A percentile compares a stretch with the other conserved stretches of the same genome.
Conservation (phyloP, 768 basidiomycete genomes). For the Calocera viscosa region DNA sequence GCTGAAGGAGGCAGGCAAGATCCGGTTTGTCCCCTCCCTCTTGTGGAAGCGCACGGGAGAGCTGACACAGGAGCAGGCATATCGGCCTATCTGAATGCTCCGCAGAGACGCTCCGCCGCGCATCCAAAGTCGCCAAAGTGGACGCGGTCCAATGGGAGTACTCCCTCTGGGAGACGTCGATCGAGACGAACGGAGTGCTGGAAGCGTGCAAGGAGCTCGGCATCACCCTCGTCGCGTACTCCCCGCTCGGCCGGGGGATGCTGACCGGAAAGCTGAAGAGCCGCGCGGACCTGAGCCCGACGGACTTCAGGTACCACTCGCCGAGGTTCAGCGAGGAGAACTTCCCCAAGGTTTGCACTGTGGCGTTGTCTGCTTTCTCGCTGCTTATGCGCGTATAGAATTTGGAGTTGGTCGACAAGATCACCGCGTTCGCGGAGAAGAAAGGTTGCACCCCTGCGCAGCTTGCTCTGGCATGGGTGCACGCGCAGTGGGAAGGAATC, state of each 20-base stretch:
- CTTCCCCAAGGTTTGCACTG: slow-evolving; percentile 12
- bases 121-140: slow-evolving; percentile 18
- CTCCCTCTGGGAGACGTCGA: slow-evolving; percentile 25
- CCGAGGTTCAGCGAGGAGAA: slow-evolving; percentile 13
- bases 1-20: slow-evolving; percentile 23
- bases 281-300: neutral
- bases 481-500: slow-evolving; percentile 20
- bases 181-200: slow-evolving; percentile 16
- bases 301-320: slow-evolving; percentile 11
- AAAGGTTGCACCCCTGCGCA: slow-evolving; percentile 30
- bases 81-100: slow-evolving; percentile 11
- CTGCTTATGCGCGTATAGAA: slow-evolving; percentile 9
- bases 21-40: slow-evolving; percentile 15
- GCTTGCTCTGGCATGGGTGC: slow-evolving; percentile 32
- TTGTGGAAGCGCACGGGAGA: neutral
- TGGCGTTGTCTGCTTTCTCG: neutral
- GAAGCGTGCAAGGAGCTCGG: slow-evolving; percentile 17
- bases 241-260: slow-evolving; percentile 11
- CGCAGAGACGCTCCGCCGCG: slow-evolving; percentile 1
- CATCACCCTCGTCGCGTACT: slow-evolving; percentile 15
- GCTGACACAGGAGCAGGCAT: slow-evolving; percentile 15
- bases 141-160: slow-evolving; percentile 26
- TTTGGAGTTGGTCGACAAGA: slow-evolving; percentile 15
- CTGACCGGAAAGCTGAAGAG: neutral
- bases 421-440: slow-evolving; percentile 23